Percentiles rank a stretch among this genome's conserved stretches.
Evolutionary conservation across 2,329 filamentous ascomycete genomes (phyloP).

Genomic region (Verticillium isaacii): DNA sequence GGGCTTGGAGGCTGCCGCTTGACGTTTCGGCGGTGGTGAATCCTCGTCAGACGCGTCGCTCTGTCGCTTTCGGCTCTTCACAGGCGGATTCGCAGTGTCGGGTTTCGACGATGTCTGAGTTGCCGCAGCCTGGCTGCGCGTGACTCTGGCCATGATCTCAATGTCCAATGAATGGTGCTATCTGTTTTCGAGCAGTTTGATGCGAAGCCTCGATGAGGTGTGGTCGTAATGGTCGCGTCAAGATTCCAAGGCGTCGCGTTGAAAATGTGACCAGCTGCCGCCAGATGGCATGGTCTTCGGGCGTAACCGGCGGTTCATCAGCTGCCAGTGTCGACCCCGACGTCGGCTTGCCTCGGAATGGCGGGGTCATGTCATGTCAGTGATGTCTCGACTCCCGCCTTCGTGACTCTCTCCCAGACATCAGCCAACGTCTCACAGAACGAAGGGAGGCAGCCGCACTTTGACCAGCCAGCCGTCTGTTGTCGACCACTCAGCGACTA

Average conservation of each 20-base stretch:
- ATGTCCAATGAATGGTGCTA: background rate
- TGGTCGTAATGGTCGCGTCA: background rate
- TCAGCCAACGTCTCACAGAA: background rate
- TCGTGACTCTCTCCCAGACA: background rate
- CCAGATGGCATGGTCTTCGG: background rate
- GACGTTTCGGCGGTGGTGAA: background rate
- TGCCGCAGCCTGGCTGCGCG: background rate
- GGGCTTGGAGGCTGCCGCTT: background rate
- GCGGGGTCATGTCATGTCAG: background rate
- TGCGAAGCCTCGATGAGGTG: background rate
- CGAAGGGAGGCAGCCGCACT: background rate
- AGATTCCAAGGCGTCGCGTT: background rate
- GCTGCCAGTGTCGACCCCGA: background rate
- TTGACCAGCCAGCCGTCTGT: background rate
- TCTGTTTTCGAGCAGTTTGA: background rate
- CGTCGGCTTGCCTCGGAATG: slow-evolving; percentile 1
- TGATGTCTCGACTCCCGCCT: background rate
- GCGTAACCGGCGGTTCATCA: background rate
- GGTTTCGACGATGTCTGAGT: background rate
- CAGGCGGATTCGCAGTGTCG: background rate
- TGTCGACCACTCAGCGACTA: background rate
- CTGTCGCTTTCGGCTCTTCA: background rate
- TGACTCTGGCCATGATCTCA: background rate
- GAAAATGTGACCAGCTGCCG: background rate
- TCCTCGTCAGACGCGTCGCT: background rate